These are phyloP conservation scores for Gossypium ekmanianum DNA, from an alignment of 345 rosid species.

Conservation along the genomic window DNA sequence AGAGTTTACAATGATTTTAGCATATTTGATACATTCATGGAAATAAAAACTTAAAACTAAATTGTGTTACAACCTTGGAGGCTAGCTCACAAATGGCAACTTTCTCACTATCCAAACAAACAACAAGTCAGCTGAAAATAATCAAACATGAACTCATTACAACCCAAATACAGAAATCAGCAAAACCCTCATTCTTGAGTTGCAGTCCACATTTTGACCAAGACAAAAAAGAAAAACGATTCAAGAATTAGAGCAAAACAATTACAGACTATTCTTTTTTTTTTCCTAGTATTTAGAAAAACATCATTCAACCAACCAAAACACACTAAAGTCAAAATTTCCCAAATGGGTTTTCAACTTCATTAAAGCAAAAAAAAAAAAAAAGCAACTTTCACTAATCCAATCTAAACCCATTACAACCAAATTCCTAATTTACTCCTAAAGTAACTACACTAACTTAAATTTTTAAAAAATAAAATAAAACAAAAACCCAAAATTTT, in stretches of 20 bases:
- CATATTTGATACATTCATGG: not conserved
- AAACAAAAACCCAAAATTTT: not conserved
- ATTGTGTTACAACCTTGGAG: slow-evolving; percentile 19
- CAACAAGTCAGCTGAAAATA: slow-evolving; percentile 13
- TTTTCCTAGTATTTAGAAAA: slow-evolving; percentile 16
- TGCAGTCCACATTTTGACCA: slow-evolving; percentile 2
- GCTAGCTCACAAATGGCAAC: not conserved
- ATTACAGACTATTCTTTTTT: slow-evolving; percentile 3
- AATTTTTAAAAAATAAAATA: not conserved
- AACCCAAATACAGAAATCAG: slow-evolving; percentile 16
- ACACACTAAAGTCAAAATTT: slow-evolving; percentile 34
- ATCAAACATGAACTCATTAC: slow-evolving; percentile 5
- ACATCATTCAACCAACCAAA: slow-evolving; percentile 21
- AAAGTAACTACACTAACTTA: slow-evolving; percentile 6
- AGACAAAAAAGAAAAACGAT: slow-evolving; percentile 11
- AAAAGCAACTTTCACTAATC: slow-evolving; percentile 15
- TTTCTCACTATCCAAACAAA: slow-evolving; percentile 6
- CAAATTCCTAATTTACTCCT: slow-evolving; percentile 13
- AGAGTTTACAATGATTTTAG: not conserved
- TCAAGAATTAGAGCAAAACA: slow-evolving; percentile 12
- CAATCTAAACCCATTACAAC: slow-evolving; percentile 24
- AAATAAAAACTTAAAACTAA: slow-evolving; percentile 1
- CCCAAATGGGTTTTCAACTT: slow-evolving; percentile 22
- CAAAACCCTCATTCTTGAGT: slow-evolving; percentile 5
- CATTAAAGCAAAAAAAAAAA: slow-evolving; percentile 17